Base-by-base conservation (phyloP, 129 eudicot species). In the Sambucus nigra region DNA sequence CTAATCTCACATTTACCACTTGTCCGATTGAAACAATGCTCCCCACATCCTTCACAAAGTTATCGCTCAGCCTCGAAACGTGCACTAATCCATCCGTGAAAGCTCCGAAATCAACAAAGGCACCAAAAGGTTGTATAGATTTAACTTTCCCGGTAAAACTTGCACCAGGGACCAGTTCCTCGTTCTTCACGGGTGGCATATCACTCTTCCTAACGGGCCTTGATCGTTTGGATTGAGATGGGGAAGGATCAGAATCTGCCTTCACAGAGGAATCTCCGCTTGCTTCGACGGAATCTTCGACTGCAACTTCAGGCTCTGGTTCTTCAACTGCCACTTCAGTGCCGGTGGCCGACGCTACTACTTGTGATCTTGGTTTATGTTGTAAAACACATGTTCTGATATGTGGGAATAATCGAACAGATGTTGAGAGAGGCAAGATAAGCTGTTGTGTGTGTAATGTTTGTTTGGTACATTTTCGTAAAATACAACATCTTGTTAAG, bases 101-200 rank as follows among this genome's bases (percentile, higher is more conserved):
- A 57, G 95, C 99, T 45, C 95, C 99, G 52, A 91, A 81, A 64
- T 91, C 99, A 27, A 91, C 73, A 53, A 91, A 91, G 45, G 99
- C 98, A 50, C 99, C 99, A 68, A 91, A 91, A 3, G 94, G 89
- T 71, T 85, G 99, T 44, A 91, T 63, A 2, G 95, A 81, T 58
- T 74, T 72, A 15, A 91, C 99, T 80, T 91, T 91, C 57, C 95
- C 99, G 1, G 80, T 76, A 59, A 91, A 91, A 53, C 79, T 69
- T 50, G 99, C 94, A 51, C 95, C 99, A 0, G 95, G 80, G 35
- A 86, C 63, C 44, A 91, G 68, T 0, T 86, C 87, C 74, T 91
- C 99, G 14, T 85, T 73, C 65, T 82, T 85, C 32, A 86, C 72
- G 1, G 99, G 91, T 27, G 99, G 99, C 89, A 82, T 76, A 21